Conservation (phyloP, 2,329 filamentous ascomycete genomes). For the Tolypocladium tropicale region DNA sequence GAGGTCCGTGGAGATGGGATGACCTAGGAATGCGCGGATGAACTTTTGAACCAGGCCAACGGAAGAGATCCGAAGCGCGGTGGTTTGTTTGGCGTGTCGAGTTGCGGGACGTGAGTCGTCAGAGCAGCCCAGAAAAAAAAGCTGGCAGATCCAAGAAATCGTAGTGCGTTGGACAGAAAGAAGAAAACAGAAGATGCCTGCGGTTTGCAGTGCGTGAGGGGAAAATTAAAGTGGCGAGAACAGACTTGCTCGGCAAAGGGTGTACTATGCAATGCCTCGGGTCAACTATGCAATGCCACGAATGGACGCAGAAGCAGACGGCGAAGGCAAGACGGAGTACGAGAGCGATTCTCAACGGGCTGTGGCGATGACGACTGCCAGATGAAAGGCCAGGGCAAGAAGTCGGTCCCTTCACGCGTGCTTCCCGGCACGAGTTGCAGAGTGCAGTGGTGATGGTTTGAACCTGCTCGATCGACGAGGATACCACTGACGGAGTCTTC, state of each 20-base stretch:
- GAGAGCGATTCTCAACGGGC: background rate
- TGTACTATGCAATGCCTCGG: background rate
- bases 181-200: background rate
- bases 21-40: conserved; percentile 1
- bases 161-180: background rate
- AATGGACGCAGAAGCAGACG: background rate
- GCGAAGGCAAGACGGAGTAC: background rate
- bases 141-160: background rate
- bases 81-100: background rate
- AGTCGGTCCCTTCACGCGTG: background rate
- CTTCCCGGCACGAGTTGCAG: background rate
- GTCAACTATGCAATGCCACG: background rate
- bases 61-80: background rate
- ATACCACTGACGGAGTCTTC: background rate
- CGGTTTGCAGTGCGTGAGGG: background rate
- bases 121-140: conserved; percentile 2
- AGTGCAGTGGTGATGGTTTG: background rate
- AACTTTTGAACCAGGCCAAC: background rate
- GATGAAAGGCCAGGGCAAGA: background rate
- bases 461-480: background rate
- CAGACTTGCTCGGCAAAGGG: background rate
- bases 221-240: background rate
- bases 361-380: background rate
- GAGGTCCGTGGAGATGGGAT: conserved; percentile 2
- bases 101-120: background rate